A percentile compares a stretch with the other conserved stretches of the same genome.
Evolutionary conservation across 176 grass and related monocot species (phyloP).

Genomic region (Pontederia crassipes): DNA sequence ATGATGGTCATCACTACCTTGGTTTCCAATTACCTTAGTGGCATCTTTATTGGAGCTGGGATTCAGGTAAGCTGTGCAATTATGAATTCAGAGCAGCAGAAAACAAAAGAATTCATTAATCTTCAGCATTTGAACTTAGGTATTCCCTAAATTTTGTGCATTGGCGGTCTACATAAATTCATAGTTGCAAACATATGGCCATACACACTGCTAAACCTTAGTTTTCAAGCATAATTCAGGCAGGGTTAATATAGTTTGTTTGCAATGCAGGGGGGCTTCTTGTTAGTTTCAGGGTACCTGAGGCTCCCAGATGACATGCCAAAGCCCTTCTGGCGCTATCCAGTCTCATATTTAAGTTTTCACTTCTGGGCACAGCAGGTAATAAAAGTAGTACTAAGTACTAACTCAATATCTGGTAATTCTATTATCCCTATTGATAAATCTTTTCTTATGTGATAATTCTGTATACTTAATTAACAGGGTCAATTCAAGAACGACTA

Average conservation of each 20-base stretch:
- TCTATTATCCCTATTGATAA: not conserved
- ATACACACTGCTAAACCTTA: too few relatives aligned
- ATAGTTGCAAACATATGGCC: too few relatives aligned
- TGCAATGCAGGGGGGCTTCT: conserved; percentile 86
- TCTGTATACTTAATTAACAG: conserved; percentile 21
- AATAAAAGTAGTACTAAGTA: not conserved
- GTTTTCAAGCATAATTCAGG: too few relatives aligned
- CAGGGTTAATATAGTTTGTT: too few relatives aligned
- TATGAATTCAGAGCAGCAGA: too few relatives aligned
- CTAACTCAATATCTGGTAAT: not conserved
- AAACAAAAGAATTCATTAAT: too few relatives aligned
- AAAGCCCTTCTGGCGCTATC: conserved; percentile 93
- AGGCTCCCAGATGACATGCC: conserved; percentile 92
- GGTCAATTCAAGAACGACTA: conserved; percentile 91
- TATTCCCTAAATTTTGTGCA: too few relatives aligned
- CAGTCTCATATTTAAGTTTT: conserved; percentile 93
- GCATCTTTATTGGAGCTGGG: conserved; percentile 65
- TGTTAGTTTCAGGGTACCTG: conserved; percentile 90
- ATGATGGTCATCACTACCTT: conserved; percentile 87
- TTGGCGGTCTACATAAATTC: too few relatives aligned
- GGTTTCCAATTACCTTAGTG: conserved; percentile 92
- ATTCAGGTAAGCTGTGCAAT: conserved; percentile 11
- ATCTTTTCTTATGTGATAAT: not conserved
- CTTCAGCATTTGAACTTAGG: too few relatives aligned
- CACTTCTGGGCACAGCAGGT: conserved; percentile 96